phyloP scores from a whole-genome alignment of 192 early-diverging fungal species.

The Linnemannia exigua region DNA sequence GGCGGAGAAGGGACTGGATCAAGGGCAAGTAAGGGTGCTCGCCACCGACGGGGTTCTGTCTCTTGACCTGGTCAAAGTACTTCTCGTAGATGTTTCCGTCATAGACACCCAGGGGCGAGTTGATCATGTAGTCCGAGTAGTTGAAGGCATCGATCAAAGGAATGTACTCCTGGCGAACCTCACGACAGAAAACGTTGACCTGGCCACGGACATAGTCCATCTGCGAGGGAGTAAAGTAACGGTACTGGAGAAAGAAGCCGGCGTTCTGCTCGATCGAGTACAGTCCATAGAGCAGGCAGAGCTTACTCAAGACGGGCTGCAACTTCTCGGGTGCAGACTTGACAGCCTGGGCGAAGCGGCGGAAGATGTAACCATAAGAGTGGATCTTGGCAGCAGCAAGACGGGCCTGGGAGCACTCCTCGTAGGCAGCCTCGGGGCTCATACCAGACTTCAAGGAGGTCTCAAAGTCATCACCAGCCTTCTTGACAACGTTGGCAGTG shows the following conservation, averaged over 20 bases:
- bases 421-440: conserved; percentile 86
- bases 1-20: conserved; percentile 83
- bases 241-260: conserved; percentile 90
- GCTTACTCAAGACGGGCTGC: conserved; percentile 71
- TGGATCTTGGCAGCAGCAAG: conserved; percentile 88
- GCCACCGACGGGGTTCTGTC: conserved; percentile 73
- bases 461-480: conserved; percentile 87
- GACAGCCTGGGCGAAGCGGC: conserved; percentile 85
- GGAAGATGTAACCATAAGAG: conserved; percentile 87
- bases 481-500: conserved; percentile 85
- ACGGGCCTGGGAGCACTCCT: conserved; percentile 89
- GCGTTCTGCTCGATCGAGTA: conserved; percentile 86
- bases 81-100: conserved; percentile 89
- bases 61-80: conserved; percentile 89
- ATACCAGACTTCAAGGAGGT: conserved; percentile 71
- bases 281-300: conserved; percentile 87
- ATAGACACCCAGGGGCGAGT: conserved; percentile 88
- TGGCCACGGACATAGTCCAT: conserved; percentile 76
- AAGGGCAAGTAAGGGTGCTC: conserved; percentile 85
- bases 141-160: conserved; percentile 91
- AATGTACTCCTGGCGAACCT: conserved; percentile 84
- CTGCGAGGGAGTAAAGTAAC: conserved; percentile 82
- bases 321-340: conserved; percentile 74
- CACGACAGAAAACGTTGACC: conserved; percentile 75
- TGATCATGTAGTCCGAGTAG: conserved; percentile 90